These are phyloP conservation scores for Yamadazyma paraphyllophila DNA, from an alignment of 805 yeast genomes.

Conservation along the genomic window DNA sequence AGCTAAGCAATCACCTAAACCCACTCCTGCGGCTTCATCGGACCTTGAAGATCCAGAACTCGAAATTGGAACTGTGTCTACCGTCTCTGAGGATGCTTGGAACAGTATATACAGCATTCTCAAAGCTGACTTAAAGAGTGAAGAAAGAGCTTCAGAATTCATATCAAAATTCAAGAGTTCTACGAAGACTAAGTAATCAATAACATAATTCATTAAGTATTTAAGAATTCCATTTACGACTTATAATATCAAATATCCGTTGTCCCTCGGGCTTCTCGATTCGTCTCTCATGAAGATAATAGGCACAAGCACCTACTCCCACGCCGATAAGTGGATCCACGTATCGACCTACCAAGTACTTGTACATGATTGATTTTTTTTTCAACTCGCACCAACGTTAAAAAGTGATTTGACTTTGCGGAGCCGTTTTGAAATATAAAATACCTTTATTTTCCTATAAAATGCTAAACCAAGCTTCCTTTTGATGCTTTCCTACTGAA, in stretches of 20 bases:
- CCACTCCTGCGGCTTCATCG: neutral
- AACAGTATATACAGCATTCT: conserved; percentile 36
- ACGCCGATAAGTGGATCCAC: conserved; percentile 68
- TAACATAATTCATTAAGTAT: conserved; percentile 6
- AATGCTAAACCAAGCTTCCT: conserved; percentile 2
- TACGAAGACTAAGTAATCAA: neutral
- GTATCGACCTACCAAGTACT: conserved; percentile 50
- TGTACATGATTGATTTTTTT: conserved; percentile 22
- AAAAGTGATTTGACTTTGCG: neutral
- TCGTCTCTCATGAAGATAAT: conserved; percentile 60
- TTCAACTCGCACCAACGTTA: neutral
- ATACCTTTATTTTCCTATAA: neutral
- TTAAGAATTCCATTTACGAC: conserved; percentile 1
- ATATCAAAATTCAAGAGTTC: conserved; percentile 15
- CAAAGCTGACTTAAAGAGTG: conserved; percentile 27
- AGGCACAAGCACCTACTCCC: conserved; percentile 59
- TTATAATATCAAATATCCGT: conserved; percentile 51
- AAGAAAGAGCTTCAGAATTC: conserved; percentile 22
- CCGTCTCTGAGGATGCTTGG: conserved; percentile 37
- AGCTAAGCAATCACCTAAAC: neutral
- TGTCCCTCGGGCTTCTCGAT: conserved; percentile 60
- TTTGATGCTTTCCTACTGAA: conserved; percentile 19
- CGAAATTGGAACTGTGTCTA: conserved; percentile 9
- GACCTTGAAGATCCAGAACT: conserved; percentile 6
- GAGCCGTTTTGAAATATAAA: neutral